Base-by-base conservation (phyloP, 345 rosid species). In the Salix viminalis region DNA sequence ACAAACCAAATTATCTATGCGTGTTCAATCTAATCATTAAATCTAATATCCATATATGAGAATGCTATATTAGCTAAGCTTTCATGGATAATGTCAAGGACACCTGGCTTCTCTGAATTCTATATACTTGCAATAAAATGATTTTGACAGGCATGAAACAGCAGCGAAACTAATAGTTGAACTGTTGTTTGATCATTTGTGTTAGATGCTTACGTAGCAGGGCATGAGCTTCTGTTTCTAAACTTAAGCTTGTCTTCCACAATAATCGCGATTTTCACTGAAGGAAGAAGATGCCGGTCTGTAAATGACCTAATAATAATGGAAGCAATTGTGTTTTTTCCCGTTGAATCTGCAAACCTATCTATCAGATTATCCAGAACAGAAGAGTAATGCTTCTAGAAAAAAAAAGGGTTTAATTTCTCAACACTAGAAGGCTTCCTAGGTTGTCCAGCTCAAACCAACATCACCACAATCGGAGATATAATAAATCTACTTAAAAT, bases 361-460 rank as follows among this genome's bases (percentile, higher is more conserved):
- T 23, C 64, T n/a, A 10, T 58, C 64, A 58, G 64, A 58, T 58
- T 23, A 23, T 58, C 64, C 64, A 58, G 60, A 7, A 2, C 60
- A 54, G 26, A 58, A 23, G 64, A 1, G 13, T 9, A 58, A 58
- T 58, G 62, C 62, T 58, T 58, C 15, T 58, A 9, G 62, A 3
- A 9, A 30, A 2, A 56, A 58, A n/a, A 11, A 10, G 10, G 28
- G 62, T 23, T 9, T 56, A n/a, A 67, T 52, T 77, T 67, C 67
- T 77, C 68, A 52, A 64, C 39, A 21, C 37, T 56, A 58, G 54
- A 67, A 67, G 71, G 58, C 54, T 73, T 65, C 62, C 56, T 24
- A 34, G 36, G 86, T 87, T 87, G 87, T 79, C 83, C 80, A 34
- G 58, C 16, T 78, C 37, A 74, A 83, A 80, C 61, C 70, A 67